These are phyloP conservation scores for Irpex sp. DNA, from an alignment of 1,284 basidiomycete genomes.

Conservation along the genomic window DNA sequence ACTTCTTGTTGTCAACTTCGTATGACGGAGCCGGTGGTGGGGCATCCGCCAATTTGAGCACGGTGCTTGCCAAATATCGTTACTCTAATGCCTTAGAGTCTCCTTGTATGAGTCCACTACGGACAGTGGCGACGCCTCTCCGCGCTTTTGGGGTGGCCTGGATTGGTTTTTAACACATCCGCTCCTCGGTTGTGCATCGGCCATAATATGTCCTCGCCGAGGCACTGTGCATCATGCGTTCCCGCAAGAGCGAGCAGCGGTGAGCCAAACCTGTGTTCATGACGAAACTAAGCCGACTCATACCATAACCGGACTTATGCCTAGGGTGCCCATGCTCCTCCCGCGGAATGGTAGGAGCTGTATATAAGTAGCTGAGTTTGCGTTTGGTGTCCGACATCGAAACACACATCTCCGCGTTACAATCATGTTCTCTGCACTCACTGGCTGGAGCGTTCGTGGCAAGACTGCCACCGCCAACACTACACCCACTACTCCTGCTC, in stretches of 20 bases:
- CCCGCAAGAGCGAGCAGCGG: background rate
- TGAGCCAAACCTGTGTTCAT: background rate
- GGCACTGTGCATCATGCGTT: background rate
- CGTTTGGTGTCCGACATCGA: background rate
- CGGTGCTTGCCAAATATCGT: no score
- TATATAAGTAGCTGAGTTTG: background rate
- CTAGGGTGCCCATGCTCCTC: background rate
- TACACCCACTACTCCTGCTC: background rate
- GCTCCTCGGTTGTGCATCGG: background rate
- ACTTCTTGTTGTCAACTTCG: background rate
- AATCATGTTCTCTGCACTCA: background rate
- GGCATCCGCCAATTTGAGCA: background rate
- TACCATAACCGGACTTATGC: background rate
- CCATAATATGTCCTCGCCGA: background rate
- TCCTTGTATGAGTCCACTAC: background rate
- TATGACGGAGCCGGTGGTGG: background rate
- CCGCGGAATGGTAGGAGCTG: no score
- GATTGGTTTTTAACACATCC: background rate
- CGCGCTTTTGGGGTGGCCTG: background rate
- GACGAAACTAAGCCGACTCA: background rate
- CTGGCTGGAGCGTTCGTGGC: background rate
- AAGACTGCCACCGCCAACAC: background rate
- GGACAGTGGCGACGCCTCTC: background rate
- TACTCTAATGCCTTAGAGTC: no score
- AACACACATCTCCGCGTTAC: background rate